Base-by-base conservation (phyloP, 305 asterid genomes). In the Fraxinus floribunda region DNA sequence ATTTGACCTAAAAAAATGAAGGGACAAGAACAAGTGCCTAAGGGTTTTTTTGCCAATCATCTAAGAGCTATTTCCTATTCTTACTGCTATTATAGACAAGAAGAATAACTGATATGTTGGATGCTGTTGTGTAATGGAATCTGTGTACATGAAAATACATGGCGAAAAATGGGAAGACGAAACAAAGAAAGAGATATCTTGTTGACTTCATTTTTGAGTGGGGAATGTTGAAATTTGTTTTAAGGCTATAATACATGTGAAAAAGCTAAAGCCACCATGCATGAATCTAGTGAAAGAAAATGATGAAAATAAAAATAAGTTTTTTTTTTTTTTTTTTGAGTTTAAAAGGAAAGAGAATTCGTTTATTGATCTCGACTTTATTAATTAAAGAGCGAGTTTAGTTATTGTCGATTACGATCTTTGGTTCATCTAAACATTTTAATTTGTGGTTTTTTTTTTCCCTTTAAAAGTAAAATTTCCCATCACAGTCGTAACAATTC, bases 181-280 rank as follows among this genome's bases (percentile, higher is more conserved):
- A 72, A 71, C 16, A 76, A 38, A 72, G 0, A 49, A 79, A 82
- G n/a, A 38, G 46, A 55, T 38, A 35, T 8, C 39, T 77, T 44
- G 18, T 77, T 81, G 79, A 73, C 77, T 46, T 76, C 78, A 74
- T 5, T 46, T 83, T 78, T 82, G 75, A 87, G 92, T 90, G 91
- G 91, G 85, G 79, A 80, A 83, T 85, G 81, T 72, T 84, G 86
- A 77, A 85, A 72, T 80, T 6, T 66, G 16, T 75, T 75, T 78
- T 82, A 66, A 83, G 83, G 79, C 79, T 74, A 64, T 64, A 73
- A 85, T 77, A 71, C 8, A 39, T 41, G 79, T 29, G 74, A 84
- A 57, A 64, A 86, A 78, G 24, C 66, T 29, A 75, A 83, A 76
- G 79, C 52, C 71, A 75, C 71, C 55, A 46, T 84, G 85, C 78